Evolutionary conservation across 108 stramenopile genomes (phyloP).

Genomic region (Pseudonitzschia delicatissima): DNA sequence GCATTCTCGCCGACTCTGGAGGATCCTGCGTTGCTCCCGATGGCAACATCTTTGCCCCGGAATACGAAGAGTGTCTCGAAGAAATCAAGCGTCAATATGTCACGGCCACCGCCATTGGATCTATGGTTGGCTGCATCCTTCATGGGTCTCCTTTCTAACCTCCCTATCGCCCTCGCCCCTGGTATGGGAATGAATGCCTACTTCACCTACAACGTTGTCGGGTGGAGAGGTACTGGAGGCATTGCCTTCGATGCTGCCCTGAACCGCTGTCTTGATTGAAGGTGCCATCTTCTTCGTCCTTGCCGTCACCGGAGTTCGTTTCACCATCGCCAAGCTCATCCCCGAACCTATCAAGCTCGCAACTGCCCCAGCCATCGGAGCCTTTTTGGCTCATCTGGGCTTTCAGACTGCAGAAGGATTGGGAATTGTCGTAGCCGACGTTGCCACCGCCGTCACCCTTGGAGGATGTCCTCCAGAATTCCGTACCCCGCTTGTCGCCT

Average conservation of each 20-base stretch:
- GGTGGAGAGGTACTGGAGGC: conserved; percentile 56
- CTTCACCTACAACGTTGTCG: conserved; percentile 59
- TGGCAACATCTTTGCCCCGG: conserved; percentile 37
- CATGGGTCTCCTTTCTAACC: conserved; percentile 62
- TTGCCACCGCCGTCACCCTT: conserved; percentile 72
- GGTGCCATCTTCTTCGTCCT: conserved; percentile 59
- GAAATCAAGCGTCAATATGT: conserved; percentile 47
- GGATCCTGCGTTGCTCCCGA: conserved; percentile 42
- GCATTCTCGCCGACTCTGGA: conserved; percentile 58
- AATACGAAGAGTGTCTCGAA: conserved; percentile 42
- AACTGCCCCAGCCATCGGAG: conserved; percentile 69
- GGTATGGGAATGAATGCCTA: conserved; percentile 80
- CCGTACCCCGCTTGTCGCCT: conserved; percentile 51
- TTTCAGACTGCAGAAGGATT: conserved; percentile 68
- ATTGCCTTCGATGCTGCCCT: conserved; percentile 50
- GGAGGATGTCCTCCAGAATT: conserved; percentile 57
- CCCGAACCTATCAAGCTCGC: conserved; percentile 66
- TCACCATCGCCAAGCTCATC: conserved; percentile 42
- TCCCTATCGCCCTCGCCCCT: conserved; percentile 65
- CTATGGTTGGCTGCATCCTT: conserved; percentile 53
- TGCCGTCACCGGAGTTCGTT: conserved; percentile 55
- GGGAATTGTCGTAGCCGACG: conserved; percentile 60
- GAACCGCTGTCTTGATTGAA: conserved; percentile 65
- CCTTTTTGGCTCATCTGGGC: conserved; percentile 67
- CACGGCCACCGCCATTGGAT: conserved; percentile 56